Percentiles rank a stretch among this genome's conserved stretches.
phyloP scores from a whole-genome alignment of 78 protist species.

The Isochrysis galbana region DNA sequence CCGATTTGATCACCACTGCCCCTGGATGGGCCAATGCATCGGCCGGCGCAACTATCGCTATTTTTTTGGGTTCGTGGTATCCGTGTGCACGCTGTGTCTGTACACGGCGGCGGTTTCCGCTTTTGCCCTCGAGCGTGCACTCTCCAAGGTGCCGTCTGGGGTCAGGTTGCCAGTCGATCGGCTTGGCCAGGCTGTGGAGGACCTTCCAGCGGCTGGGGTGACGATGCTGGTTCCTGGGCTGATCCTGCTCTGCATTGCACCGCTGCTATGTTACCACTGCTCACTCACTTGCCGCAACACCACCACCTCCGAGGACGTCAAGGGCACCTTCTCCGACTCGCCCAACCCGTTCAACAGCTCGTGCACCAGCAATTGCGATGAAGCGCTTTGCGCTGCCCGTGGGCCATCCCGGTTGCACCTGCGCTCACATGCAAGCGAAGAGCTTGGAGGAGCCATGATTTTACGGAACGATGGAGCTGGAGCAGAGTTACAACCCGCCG shows the following conservation, averaged over 20 bases:
- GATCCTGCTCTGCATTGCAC: background rate
- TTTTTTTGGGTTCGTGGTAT: background rate
- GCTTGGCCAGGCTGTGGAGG: background rate
- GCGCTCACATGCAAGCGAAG: background rate
- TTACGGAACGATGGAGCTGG: background rate
- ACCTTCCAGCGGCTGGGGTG: background rate
- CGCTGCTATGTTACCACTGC: slow-evolving; percentile 13
- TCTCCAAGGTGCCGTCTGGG: background rate
- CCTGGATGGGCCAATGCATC: slow-evolving; percentile 18
- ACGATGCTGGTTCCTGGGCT: too few species aligned
- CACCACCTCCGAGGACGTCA: background rate
- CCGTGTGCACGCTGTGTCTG: background rate
- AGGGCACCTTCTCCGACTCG: background rate
- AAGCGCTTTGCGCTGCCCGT: background rate
- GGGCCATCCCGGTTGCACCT: background rate
- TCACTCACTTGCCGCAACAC: background rate
- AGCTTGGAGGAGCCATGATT: background rate
- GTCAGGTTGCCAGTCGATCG: background rate
- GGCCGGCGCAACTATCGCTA: background rate
- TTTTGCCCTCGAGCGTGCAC: background rate
- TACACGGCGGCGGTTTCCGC: background rate
- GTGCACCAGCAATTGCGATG: background rate
- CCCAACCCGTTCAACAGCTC: background rate
- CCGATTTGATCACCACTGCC: slow-evolving; percentile 51
- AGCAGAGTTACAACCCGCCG: background rate